Percentiles rank a stretch among this genome's conserved stretches.
Conservation (phyloP, 73 alveolate genomes). For the Tetrahymena elliotti region DNA sequence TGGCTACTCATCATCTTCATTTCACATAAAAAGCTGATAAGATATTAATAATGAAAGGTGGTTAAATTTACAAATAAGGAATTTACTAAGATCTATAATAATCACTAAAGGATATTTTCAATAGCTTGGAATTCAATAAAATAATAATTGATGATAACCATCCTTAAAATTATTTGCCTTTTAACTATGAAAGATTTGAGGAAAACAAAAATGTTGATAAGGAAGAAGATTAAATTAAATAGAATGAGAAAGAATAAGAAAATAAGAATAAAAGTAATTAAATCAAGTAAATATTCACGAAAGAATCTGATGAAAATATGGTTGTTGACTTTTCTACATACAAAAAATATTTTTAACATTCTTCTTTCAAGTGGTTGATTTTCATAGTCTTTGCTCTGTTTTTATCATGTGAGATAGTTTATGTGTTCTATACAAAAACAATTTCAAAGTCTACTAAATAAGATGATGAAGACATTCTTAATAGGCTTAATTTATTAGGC, state of each 20-base stretch:
- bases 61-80: conserved; percentile 13
- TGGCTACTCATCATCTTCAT: conserved; percentile 49
- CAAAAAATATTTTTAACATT: background rate
- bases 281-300: background rate
- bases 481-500: background rate
- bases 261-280: background rate
- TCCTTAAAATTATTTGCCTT: background rate
- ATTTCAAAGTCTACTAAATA: background rate
- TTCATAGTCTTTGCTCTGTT: background rate
- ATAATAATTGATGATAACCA: background rate
- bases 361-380: background rate
- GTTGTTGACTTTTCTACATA: background rate
- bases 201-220: background rate
- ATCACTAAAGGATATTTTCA: background rate
- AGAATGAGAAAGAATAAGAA: background rate
- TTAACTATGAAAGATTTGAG: background rate
- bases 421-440: background rate
- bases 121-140: background rate
- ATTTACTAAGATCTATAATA: background rate
- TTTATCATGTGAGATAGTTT: background rate
- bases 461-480: background rate
- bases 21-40: conserved; percentile 36
- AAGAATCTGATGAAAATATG: background rate
- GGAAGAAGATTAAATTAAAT: background rate
- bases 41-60: conserved; percentile 46